phyloP scores from a whole-genome alignment of 306 rosid species.

The Crotalaria pallida region DNA sequence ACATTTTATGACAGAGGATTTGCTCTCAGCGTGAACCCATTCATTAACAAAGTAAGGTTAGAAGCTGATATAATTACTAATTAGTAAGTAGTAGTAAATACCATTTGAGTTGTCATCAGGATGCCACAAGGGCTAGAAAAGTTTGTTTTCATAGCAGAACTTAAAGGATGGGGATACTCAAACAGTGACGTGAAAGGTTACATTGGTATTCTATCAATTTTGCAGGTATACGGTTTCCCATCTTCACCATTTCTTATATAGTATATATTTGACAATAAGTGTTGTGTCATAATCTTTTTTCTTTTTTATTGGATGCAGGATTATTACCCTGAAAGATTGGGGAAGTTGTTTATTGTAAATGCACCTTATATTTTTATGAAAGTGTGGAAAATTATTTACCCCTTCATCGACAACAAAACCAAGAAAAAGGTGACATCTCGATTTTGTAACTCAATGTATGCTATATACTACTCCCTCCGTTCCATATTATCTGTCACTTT shows the following conservation, averaged over 20 bases:
- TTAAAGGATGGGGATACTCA: constrained; percentile 64
- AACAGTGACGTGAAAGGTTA: constrained; percentile 56
- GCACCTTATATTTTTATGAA: constrained; percentile 76
- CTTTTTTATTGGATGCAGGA: constrained; percentile 45
- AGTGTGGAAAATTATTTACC: constrained; percentile 75
- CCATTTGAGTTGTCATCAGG: constrained; percentile 23
- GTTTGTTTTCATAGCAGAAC: constrained; percentile 46
- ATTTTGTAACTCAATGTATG: background rate
- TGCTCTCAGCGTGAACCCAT: too few species aligned
- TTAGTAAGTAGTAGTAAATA: background rate
- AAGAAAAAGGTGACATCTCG: constrained; percentile 60
- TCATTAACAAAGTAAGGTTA: too few species aligned
- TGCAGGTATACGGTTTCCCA: constrained; percentile 40
- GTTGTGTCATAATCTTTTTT: background rate
- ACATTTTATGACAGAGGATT: too few species aligned
- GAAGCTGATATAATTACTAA: too few species aligned
- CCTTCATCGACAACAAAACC: constrained; percentile 81
- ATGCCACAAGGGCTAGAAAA: constrained; percentile 52
- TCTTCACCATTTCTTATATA: background rate
- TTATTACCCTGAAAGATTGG: constrained; percentile 87
- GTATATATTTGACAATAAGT: too few species aligned
- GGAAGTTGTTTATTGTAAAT: constrained; percentile 58
- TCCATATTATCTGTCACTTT: too few species aligned
- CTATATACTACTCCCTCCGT: too few species aligned
- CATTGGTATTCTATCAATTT: constrained; percentile 37